Percentiles rank a stretch among this genome's conserved stretches.
These are phyloP conservation scores for Colletotrichum sp. DNA, from an alignment of 2,329 filamentous ascomycete species.

Conservation along the genomic window DNA sequence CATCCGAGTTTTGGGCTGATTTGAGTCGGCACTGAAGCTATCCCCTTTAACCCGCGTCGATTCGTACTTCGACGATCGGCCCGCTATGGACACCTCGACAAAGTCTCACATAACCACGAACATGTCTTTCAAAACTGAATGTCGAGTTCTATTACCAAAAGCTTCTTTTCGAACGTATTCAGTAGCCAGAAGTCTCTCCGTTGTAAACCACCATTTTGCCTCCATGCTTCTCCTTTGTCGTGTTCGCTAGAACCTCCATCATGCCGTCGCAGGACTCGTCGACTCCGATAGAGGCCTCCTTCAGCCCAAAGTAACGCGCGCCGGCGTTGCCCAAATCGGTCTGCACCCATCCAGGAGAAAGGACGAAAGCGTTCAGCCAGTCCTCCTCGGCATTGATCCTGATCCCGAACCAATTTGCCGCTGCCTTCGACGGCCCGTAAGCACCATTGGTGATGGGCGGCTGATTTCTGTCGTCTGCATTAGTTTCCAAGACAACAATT, in stretches of 20 bases:
- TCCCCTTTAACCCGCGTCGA: neutral
- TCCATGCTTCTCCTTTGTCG: conserved; percentile 25
- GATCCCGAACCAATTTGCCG: neutral
- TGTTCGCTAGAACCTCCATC: neutral
- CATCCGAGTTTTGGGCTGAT: neutral
- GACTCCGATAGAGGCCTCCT: neutral
- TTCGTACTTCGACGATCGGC: neutral
- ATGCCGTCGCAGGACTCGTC: conserved; percentile 10
- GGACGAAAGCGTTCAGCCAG: neutral
- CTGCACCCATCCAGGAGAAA: neutral
- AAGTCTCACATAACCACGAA: neutral
- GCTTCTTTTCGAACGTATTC: neutral
- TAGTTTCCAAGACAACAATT: neutral
- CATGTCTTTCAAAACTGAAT: neutral
- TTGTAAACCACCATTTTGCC: conserved; percentile 26
- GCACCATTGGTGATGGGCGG: neutral
- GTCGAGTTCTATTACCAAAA: neutral
- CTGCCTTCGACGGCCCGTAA: conserved; percentile 3
- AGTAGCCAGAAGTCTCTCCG: neutral
- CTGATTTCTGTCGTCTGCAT: neutral
- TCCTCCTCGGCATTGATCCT: conserved; percentile 4
- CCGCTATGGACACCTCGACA: neutral
- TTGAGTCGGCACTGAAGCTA: neutral
- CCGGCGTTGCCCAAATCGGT: conserved; percentile 5
- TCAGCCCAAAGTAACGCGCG: neutral